phyloP scores from a whole-genome alignment of 2,329 filamentous ascomycete genomes.

The Verticillium isaacii region DNA sequence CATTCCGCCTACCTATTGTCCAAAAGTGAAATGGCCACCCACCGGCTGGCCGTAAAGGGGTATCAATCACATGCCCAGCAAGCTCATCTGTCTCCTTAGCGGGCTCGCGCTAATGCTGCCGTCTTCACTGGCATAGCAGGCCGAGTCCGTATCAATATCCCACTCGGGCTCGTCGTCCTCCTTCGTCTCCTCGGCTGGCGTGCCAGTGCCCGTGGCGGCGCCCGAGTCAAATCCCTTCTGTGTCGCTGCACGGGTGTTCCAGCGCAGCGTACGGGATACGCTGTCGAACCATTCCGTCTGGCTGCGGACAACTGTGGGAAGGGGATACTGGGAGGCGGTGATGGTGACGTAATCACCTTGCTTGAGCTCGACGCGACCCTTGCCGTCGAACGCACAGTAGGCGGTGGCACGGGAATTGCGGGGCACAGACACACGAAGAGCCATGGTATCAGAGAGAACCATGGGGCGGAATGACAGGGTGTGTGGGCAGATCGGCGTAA shows the following conservation, averaged over 20 bases:
- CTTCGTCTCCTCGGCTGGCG: constrained; percentile 42
- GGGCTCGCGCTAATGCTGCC: constrained; percentile 64
- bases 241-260: constrained; percentile 88
- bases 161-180: constrained; percentile 62
- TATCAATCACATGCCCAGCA: constrained; percentile 53
- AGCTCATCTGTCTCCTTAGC: constrained; percentile 67
- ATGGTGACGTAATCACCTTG: constrained; percentile 96
- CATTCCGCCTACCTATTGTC: neutral
- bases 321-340: constrained; percentile 91
- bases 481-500: constrained; percentile 96
- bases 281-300: constrained; percentile 96
- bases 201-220: constrained; percentile 22
- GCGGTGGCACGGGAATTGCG: constrained; percentile 82
- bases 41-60: neutral
- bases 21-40: neutral
- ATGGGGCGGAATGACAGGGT: constrained; percentile 96
- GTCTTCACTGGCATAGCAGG: constrained; percentile 68
- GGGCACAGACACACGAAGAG: constrained; percentile 84
- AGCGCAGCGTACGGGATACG: constrained; percentile 83
- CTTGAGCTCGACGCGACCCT: constrained; percentile 86
- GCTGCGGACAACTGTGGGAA: constrained; percentile 89
- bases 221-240: constrained; percentile 80
- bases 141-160: constrained; percentile 91
- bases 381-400: constrained; percentile 96
- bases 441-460: constrained; percentile 93